These are phyloP conservation scores for Tephrocybe sp. DNA, from an alignment of 768 basidiomycete species.

Conservation along the genomic window DNA sequence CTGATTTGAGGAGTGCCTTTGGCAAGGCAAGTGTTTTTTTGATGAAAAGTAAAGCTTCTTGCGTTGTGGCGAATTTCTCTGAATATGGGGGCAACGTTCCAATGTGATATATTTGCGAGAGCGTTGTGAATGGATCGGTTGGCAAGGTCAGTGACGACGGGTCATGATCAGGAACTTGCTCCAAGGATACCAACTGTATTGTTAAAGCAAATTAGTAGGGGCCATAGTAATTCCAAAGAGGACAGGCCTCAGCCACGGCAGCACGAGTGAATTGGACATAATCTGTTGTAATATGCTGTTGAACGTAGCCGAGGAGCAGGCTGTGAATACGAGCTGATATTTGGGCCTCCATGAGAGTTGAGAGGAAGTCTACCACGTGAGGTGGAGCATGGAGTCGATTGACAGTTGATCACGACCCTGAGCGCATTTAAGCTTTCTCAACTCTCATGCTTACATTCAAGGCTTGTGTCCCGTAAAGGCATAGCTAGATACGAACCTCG, in stretches of 20 bases:
- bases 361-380: background rate
- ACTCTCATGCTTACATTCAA: background rate
- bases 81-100: slow-evolving; percentile 35
- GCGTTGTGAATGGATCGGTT: slow-evolving; percentile 50
- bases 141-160: slow-evolving; percentile 49
- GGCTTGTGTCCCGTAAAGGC: background rate
- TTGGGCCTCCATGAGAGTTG: slow-evolving; percentile 16
- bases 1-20: slow-evolving; percentile 28
- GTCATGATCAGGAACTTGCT: slow-evolving; percentile 45
- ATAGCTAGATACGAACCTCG: background rate
- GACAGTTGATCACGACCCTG: background rate
- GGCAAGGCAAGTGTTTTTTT: slow-evolving; percentile 23
- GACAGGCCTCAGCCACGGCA: slow-evolving; percentile 42
- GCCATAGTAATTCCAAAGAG: background rate
- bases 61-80: slow-evolving; percentile 40
- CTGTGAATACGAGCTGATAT: slow-evolving; percentile 47
- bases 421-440: background rate
- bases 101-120: slow-evolving; percentile 33
- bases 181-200: slow-evolving; percentile 38
- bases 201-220: background rate
- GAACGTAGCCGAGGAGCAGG: slow-evolving; percentile 52
- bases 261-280: slow-evolving; percentile 52
- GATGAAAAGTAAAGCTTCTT: slow-evolving; percentile 31
- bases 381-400: background rate
- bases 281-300: slow-evolving; percentile 50